phyloP scores from a whole-genome alignment of 805 yeast species.

The Lipomyces chichibuensis region DNA sequence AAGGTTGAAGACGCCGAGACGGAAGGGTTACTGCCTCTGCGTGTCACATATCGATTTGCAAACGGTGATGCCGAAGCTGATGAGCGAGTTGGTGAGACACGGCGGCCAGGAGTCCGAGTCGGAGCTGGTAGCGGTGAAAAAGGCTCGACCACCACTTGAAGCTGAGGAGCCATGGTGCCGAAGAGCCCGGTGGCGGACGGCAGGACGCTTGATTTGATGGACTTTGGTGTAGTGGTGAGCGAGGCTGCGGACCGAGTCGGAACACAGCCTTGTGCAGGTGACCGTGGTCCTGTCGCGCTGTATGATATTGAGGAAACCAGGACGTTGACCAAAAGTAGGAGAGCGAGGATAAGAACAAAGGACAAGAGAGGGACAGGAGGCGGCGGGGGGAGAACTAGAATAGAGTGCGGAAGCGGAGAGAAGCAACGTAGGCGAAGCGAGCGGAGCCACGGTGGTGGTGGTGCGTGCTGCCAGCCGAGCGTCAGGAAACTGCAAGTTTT shows the following conservation, averaged over 20 bases:
- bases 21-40: slow-evolving; percentile 12
- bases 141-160: slow-evolving; percentile 28
- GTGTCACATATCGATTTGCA: slow-evolving; percentile 11
- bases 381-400: not conserved
- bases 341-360: not conserved
- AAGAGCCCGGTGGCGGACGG: slow-evolving; percentile 1
- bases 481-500: not conserved
- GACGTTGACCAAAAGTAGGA: not conserved
- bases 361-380: not conserved
- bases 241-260: slow-evolving; percentile 5
- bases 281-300: not conserved
- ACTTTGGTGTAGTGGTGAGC: not conserved
- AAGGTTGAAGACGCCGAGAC: not conserved
- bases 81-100: slow-evolving; percentile 25
- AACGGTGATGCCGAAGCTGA: slow-evolving; percentile 16
- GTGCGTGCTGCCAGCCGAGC: not conserved
- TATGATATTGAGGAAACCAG: not conserved
- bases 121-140: slow-evolving; percentile 30
- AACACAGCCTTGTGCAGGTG: not conserved
- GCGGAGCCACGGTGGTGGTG: not conserved
- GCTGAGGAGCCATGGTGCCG: slow-evolving; percentile 25
- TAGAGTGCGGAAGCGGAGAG: not conserved
- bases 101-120: slow-evolving; percentile 23
- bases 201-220: not conserved
- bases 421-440: not conserved